phyloP scores from a whole-genome alignment of 768 basidiomycete species.

The Russula griseocarnosa region DNA sequence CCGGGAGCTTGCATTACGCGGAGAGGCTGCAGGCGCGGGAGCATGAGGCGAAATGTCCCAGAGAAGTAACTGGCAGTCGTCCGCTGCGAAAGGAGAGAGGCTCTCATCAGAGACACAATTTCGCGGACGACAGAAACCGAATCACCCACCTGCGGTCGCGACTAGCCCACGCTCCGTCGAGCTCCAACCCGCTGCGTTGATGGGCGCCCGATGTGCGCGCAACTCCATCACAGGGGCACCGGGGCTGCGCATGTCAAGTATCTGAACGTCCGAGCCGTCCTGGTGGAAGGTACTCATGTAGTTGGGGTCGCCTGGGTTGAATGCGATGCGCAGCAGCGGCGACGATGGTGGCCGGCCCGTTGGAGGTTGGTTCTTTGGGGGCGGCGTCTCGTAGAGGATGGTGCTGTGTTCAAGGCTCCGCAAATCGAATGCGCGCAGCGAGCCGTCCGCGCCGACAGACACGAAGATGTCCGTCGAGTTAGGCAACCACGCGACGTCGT shows the following conservation, averaged over 20 bases:
- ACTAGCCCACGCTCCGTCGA: slow-evolving; percentile 76
- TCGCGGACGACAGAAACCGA: not conserved
- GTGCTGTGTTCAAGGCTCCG: slow-evolving; percentile 97
- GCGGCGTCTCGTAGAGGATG: slow-evolving; percentile 91
- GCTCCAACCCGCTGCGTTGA: slow-evolving; percentile 92
- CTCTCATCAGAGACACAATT: not conserved
- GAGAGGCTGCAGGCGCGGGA: slow-evolving; percentile 55
- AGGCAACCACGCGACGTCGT: slow-evolving; percentile 98
- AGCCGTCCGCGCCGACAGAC: slow-evolving; percentile 96
- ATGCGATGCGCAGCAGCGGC: slow-evolving; percentile 80
- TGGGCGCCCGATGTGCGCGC: slow-evolving; percentile 71
- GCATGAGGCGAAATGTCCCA: slow-evolving; percentile 81
- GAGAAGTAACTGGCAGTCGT: slow-evolving; percentile 89
- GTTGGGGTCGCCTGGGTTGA: slow-evolving; percentile 88
- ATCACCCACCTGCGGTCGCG: slow-evolving; percentile 74
- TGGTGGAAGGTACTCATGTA: slow-evolving; percentile 98
- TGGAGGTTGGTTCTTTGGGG: slow-evolving; percentile 66
- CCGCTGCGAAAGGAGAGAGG: slow-evolving; percentile 48
- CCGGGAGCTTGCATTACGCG: slow-evolving; percentile 63
- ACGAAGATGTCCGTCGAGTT: slow-evolving; percentile 95
- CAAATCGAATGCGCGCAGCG: slow-evolving; percentile 92
- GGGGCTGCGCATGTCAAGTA: slow-evolving; percentile 95
- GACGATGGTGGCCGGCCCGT: slow-evolving; percentile 71
- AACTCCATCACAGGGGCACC: slow-evolving; percentile 94
- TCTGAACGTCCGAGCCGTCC: slow-evolving; percentile 84